Base-by-base conservation (phyloP, 352 stramenopile species). In the Phytophthora pseudosyringae region DNA sequence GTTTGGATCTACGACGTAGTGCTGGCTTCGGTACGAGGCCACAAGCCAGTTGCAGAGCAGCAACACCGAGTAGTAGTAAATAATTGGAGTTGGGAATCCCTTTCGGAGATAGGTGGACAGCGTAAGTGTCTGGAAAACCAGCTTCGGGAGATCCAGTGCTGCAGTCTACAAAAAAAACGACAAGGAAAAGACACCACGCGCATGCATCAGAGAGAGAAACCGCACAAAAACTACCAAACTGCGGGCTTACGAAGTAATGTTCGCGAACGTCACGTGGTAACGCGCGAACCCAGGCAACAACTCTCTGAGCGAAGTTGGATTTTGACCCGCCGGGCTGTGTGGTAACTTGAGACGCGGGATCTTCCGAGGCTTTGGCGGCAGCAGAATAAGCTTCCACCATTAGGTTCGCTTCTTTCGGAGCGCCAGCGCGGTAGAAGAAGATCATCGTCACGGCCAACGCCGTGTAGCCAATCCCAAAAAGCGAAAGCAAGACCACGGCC, bases 11-110 rank as follows among this genome's bases (percentile, higher is more conserved):
- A 59, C 52, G 0, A 53, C 60, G 18, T 73, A 71, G 12, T 63
- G 75, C n/a, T 83, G 67, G 48, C 73, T 83, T 1, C 78, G 75
- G 41, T 80, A 87, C 32, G 71, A 73, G 2, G 70, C 71, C n/a
- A 82, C 73, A 33, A 81, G 50, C 21, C 67, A 83, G 51, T 81
- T 84, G 28, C 57, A 57, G 4, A 73, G 63, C 7, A 83, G 53
- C 26, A 83, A 26, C 0, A 61, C 55, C 0, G 70, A 67, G 43
- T 86, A 86, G 36, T 74, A 80, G 12, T 52, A 69, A 12, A 80
- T 84, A 28, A 81, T 62, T 0, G 64, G 40, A 26, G 64, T 70
- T 7, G 78, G 75, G 36, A 84, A 87, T 0, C 21, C 21, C 21
- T 21, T 21, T 21, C 21, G 38, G 1, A 83, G 64, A 41, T 83